Evolutionary conservation across 2,329 filamentous ascomycete species (phyloP).

Genomic region (Apiospora rasikravindrae): DNA sequence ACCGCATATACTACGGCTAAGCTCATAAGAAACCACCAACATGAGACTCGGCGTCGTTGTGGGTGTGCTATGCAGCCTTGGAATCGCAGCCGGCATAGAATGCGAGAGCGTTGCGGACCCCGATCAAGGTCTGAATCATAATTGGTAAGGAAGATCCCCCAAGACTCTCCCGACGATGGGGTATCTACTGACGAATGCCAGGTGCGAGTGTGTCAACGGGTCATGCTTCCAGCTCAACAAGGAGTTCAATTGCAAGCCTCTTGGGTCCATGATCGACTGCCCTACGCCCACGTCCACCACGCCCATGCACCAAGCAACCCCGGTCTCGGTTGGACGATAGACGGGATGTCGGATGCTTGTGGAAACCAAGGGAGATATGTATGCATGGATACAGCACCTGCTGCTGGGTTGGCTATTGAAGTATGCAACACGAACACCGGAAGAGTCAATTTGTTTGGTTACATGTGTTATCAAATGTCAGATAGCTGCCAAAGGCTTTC

Average conservation of each 20-base stretch:
- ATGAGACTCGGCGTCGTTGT: neutral
- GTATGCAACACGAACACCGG: no score
- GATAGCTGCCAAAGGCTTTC: no score
- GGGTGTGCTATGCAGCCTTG: neutral
- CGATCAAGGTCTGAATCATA: neutral
- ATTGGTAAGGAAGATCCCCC: neutral
- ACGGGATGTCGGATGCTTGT: neutral
- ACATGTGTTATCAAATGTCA: neutral
- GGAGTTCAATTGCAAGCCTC: constrained; percentile 3
- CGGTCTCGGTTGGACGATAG: neutral
- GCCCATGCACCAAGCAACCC: neutral
- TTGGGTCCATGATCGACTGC: neutral
- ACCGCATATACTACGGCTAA: no score
- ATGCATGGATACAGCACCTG: neutral
- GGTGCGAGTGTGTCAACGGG: neutral
- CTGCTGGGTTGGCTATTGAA: neutral
- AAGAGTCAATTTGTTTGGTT: neutral
- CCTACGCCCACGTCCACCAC: neutral
- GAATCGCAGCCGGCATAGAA: neutral
- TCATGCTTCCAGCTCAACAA: constrained; percentile 2
- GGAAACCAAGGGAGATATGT: neutral
- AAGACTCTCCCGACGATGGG: neutral
- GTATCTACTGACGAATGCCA: neutral
- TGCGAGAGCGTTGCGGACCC: neutral
- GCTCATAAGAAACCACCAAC: neutral